These are phyloP conservation scores for Herpotrichia juniperi DNA, from an alignment of 2,329 filamentous ascomycete genomes.

Conservation along the genomic window DNA sequence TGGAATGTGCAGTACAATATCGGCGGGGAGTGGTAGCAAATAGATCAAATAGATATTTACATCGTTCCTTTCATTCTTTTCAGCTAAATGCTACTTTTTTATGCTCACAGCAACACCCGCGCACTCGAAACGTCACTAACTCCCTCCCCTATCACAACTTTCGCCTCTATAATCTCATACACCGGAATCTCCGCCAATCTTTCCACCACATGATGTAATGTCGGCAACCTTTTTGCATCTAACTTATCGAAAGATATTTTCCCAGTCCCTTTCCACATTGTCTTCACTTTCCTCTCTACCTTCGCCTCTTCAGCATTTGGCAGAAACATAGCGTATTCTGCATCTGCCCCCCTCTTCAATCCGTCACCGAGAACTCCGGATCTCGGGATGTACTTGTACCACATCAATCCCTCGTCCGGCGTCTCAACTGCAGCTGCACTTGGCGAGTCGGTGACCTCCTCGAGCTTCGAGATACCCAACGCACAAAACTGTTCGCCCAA, in stretches of 20 bases:
- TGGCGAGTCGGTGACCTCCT: conserved; percentile 10
- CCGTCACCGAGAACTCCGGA: conserved; percentile 50
- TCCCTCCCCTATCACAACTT: conserved; percentile 61
- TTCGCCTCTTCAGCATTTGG: conserved; percentile 40
- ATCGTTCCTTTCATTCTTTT: background rate
- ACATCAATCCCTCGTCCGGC: conserved; percentile 57
- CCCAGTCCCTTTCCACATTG: conserved; percentile 48
- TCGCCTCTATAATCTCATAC: conserved; percentile 61
- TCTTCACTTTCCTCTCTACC: conserved; percentile 40
- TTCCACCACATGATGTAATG: conserved; percentile 63
- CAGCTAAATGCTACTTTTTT: background rate
- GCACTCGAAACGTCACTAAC: conserved; percentile 55
- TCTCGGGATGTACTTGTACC: conserved; percentile 63
- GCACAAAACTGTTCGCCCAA: conserved; percentile 41
- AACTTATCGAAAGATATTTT: conserved; percentile 56
- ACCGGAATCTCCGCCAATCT: conserved; percentile 62
- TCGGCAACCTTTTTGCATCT: conserved; percentile 63
- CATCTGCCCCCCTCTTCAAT: conserved; percentile 56
- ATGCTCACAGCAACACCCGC: conserved; percentile 24
- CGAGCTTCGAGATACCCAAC: conserved; percentile 32
- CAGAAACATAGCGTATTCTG: conserved; percentile 58
- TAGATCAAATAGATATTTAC: background rate
- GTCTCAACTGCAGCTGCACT: conserved; percentile 7
- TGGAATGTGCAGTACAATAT: conserved; percentile 59
- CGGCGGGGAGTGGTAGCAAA: conserved; percentile 59